Evolutionary conservation across 345 rosid species (phyloP), one percentile per base, ranked within the genome.

Genomic region (Gossypium mustelinum): DNA sequence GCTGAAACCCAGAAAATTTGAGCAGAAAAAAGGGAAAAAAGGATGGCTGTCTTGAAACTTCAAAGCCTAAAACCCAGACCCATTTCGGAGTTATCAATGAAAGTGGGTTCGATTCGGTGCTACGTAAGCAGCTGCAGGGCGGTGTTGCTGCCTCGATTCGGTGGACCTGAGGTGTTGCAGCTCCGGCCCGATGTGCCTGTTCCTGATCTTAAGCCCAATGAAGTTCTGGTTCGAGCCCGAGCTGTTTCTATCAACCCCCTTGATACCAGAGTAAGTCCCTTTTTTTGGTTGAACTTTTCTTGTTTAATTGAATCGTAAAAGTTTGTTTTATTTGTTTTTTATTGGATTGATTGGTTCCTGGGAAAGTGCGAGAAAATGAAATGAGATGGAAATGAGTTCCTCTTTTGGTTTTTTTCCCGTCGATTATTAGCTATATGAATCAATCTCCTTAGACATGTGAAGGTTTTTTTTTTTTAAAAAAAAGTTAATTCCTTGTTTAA

Each of bases 211-310:
- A 87, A 89, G 78, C 85, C 89, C 27, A 83, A 85, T 68, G 94
- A 94, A 84, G 91, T 94, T 27, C 93, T 92, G 39, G 98, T 94
- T 41, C 88, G 95, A 13, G 82, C 95, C 2, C 89, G 87, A 24
- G 98, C 98, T 78, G 98, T 91, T 17, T 89, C 98, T 16, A 70
- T 94, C 84, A 94, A 94, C 73, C 98, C 97, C 44, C 98, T 94
- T 34, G 96, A 94, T 79, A 88, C 90, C 55, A 84, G 97, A 84
- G 98, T 92, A 75, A 86, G 97, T 84, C 41, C 52, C 43, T 47
- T 39, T 45, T 13, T 57, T 72, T 7, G 3, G 18, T 72, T 12
- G 3, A 1, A 18, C 58, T 76, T 76, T 65, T 50, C 43, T 60
- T 74, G 72, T 72, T 75, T 52, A 41, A 73, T 57, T 22, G 60